Conservation (phyloP, 768 basidiomycete species). For the Pilatotrama ljubarskyi region DNA sequence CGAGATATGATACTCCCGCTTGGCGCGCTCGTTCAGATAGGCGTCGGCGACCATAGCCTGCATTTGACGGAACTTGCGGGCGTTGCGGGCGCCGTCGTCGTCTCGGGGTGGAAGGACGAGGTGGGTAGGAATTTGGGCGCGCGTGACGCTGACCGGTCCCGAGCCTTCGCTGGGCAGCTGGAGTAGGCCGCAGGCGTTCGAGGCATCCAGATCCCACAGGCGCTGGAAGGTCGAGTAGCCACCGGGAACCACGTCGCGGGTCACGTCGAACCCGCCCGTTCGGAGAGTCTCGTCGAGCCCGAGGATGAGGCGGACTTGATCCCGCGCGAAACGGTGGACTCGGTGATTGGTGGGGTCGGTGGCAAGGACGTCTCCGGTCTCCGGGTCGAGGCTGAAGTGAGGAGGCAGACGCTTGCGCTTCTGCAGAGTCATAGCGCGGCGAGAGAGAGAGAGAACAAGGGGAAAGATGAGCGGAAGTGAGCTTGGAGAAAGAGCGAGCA, state of each 20-base stretch:
- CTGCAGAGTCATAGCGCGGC: background rate
- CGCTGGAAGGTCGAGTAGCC: constrained; percentile 1
- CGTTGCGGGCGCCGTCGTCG: background rate
- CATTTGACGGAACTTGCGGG: background rate
- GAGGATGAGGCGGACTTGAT: background rate
- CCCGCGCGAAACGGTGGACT: background rate
- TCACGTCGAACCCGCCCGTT: background rate
- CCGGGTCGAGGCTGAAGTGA: constrained; percentile 1
- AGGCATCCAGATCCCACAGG: background rate
- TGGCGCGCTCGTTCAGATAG: background rate
- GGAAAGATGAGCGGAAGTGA: background rate
- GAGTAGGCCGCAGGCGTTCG: background rate
- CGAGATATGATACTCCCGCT: background rate
- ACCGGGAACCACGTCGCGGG: background rate
- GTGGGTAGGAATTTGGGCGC: background rate
- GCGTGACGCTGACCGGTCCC: background rate
- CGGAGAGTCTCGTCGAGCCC: constrained; percentile 2
- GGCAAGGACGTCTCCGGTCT: background rate
- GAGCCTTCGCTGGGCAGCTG: background rate
- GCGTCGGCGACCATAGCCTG: background rate
- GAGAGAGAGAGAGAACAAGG: background rate
- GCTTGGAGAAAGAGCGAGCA: too few species aligned
- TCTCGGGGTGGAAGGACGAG: background rate
- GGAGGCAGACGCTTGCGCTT: background rate
- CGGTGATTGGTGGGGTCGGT: background rate